Percentiles rank a stretch among this genome's conserved stretches.
Conservation (phyloP, 495 filamentous ascomycete genomes). For the Pseudomonodictys pantanalensis region DNA sequence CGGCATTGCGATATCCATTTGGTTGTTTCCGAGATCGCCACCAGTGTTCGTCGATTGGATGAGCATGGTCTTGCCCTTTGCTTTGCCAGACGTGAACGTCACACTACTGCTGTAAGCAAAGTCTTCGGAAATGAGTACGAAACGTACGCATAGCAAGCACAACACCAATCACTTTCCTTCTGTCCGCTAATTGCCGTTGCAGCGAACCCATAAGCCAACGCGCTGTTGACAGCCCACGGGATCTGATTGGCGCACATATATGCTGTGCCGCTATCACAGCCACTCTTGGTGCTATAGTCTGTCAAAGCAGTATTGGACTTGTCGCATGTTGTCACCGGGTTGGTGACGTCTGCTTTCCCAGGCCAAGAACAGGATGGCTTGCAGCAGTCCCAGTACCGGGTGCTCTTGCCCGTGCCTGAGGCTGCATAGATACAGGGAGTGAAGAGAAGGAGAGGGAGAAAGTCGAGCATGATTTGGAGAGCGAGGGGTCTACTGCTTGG, state of each 20-base stretch:
- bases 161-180: constrained; percentile 56
- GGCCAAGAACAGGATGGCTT: constrained; percentile 64
- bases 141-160: constrained; percentile 56
- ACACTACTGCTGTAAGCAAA: background rate
- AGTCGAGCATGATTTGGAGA: too few species aligned
- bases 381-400: constrained; percentile 68
- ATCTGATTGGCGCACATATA: constrained; percentile 59
- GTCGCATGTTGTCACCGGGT: constrained; percentile 54
- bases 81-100: background rate
- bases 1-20: constrained; percentile 1
- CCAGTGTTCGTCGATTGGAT: constrained; percentile 63
- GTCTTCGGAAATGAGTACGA: background rate
- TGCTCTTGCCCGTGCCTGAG: constrained; percentile 43
- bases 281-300: constrained; percentile 35
- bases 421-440: background rate
- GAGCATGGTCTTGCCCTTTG: constrained; percentile 59
- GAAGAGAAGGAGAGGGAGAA: too few species aligned
- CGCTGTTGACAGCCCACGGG: constrained; percentile 59
- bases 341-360: constrained; percentile 49
- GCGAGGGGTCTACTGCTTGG: too few species aligned
- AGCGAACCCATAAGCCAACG: constrained; percentile 59
- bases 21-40: constrained; percentile 3
- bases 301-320: constrained; percentile 49
- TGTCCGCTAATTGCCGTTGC: constrained; percentile 52
- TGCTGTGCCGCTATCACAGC: constrained; percentile 53